phyloP scores from a whole-genome alignment of 352 stramenopile species.

The Elongisporangium senticosum region DNA sequence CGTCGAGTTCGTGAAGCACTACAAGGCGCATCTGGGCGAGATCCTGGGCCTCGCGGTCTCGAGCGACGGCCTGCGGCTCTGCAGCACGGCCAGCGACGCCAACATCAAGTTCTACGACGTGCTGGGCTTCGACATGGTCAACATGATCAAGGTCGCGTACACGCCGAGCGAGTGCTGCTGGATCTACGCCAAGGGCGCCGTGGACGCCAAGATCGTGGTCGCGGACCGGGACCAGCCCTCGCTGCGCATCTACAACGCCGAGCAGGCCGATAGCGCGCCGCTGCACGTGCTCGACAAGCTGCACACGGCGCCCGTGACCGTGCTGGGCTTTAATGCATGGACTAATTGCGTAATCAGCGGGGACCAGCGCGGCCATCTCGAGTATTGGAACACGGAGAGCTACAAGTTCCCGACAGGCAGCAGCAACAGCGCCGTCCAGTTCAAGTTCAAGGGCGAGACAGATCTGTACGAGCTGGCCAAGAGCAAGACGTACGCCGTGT shows the following conservation, averaged over 20 bases:
- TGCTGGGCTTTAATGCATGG: slow-evolving; percentile 82
- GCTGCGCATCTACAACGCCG: slow-evolving; percentile 87
- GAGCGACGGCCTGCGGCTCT: slow-evolving; percentile 78
- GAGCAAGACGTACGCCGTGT: slow-evolving; percentile 77
- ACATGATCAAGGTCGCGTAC: slow-evolving; percentile 90
- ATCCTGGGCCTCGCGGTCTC: slow-evolving; percentile 86
- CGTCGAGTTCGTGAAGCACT: slow-evolving; percentile 99
- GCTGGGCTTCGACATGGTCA: slow-evolving; percentile 96
- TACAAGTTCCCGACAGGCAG: slow-evolving; percentile 31
- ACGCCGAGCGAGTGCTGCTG: slow-evolving; percentile 69
- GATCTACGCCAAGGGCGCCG: slow-evolving; percentile 54
- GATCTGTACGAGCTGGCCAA: slow-evolving; percentile 96
- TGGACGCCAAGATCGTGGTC: slow-evolving; percentile 72
- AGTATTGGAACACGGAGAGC: slow-evolving; percentile 90
- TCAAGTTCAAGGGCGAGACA: slow-evolving; percentile 95
- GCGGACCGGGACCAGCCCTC: slow-evolving; percentile 49
- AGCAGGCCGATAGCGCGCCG: slow-evolving; percentile 43
- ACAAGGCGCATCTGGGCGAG: slow-evolving; percentile 92
- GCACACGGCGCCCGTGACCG: slow-evolving; percentile 89
- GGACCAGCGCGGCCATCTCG: slow-evolving; percentile 90
- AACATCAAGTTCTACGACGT: slow-evolving; percentile 99
- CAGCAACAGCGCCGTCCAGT: slow-evolving; percentile 33
- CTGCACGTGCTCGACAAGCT: slow-evolving; percentile 70
- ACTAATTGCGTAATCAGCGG: slow-evolving; percentile 88
- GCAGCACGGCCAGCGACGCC: slow-evolving; percentile 85